phyloP scores from a whole-genome alignment of 2,329 filamentous ascomycete species.

The Monosporascus sp. region DNA sequence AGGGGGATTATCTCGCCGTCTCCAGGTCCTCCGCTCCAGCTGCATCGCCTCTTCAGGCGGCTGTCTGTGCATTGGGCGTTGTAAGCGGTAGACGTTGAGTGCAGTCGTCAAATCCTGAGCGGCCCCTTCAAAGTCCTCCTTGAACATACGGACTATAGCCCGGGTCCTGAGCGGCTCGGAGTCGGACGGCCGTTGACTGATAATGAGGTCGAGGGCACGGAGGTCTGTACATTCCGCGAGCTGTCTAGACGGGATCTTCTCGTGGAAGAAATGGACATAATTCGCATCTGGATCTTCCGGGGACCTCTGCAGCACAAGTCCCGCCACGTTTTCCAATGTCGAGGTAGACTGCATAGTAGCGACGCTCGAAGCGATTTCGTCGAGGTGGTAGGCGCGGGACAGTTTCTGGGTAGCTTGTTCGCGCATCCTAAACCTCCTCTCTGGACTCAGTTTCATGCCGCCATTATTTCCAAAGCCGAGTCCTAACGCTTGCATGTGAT shows the following conservation, averaged over 20 bases:
- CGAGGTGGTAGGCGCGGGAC: constrained; percentile 69
- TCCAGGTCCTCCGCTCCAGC: constrained; percentile 32
- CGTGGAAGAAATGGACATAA: constrained; percentile 90
- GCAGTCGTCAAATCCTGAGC: constrained; percentile 66
- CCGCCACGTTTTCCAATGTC: constrained; percentile 70
- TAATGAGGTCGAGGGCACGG: constrained; percentile 61
- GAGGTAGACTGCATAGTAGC: constrained; percentile 79
- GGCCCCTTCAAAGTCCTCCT: constrained; percentile 66
- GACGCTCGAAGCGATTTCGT: constrained; percentile 79
- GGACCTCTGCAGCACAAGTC: constrained; percentile 65
- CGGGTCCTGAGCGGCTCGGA: constrained; percentile 66
- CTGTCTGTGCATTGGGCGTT: constrained; percentile 46
- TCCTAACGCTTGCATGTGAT: constrained; percentile 36
- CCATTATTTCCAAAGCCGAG: constrained; percentile 55
- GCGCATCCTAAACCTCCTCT: constrained; percentile 73
- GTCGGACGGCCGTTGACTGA: constrained; percentile 57
- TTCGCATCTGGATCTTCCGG: constrained; percentile 67
- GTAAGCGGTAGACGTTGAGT: constrained; percentile 49
- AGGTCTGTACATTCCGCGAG: constrained; percentile 68
- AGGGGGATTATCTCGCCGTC: constrained; percentile 26
- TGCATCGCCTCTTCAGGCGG: constrained; percentile 47
- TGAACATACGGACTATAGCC: constrained; percentile 70
- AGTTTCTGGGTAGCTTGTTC: constrained; percentile 77
- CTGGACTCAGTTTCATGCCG: constrained; percentile 64
- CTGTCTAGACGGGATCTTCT: constrained; percentile 75